Base-by-base conservation (phyloP, 176 grass and related monocot species). In the Microstegium vimineum region DNA sequence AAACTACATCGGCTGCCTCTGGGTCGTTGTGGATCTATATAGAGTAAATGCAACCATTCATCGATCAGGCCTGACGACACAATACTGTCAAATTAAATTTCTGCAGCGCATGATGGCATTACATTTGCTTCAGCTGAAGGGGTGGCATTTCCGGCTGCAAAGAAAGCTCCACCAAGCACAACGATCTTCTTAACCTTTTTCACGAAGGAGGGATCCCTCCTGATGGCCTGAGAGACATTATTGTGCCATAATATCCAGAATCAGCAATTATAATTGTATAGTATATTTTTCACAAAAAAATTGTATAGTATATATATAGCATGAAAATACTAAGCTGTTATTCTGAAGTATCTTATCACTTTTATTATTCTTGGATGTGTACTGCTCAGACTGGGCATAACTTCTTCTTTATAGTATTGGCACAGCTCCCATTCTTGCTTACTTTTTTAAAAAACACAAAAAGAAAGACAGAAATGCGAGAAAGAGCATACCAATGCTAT, bases 81-180 rank as follows among this genome's bases (percentile, higher is more conserved):
- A 63, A 28, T 75, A 45, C 12, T 18, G 5, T 40, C 41, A 43
- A 22, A 2, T n/a, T n/a, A n/a, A n/a, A 25, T 40, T 36, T 43
- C 8, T 43, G 41, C 41, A 43, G 41, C 5, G 37, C 32, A 46
- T 72, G 30, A 71, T 13, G 66, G 33, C 25, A 78, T 77, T 88
- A 94, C 94, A 82, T 97, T 97, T 68, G 91, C 94, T 91, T 97
- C 94, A 35, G 91, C 91, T 66, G 94, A 88, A 82, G 94, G 91
- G 4, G 89, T 97, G 42, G 80, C 89, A 64, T 97, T 97, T 8
- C 94, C 91, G 34, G 89, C 62, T 28, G 68, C 56, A 79, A 86
- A 86, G 79, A 90, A 92, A 75, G 89, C 82, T 37, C 92, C 92
- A 73, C 91, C 91, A 8, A 97, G 69, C 77, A 97, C 82, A 42